Percentiles rank a stretch among this genome's conserved stretches.
phyloP scores from a whole-genome alignment of 2,329 filamentous ascomycete species.

The Chalaropsis thielavioides region DNA sequence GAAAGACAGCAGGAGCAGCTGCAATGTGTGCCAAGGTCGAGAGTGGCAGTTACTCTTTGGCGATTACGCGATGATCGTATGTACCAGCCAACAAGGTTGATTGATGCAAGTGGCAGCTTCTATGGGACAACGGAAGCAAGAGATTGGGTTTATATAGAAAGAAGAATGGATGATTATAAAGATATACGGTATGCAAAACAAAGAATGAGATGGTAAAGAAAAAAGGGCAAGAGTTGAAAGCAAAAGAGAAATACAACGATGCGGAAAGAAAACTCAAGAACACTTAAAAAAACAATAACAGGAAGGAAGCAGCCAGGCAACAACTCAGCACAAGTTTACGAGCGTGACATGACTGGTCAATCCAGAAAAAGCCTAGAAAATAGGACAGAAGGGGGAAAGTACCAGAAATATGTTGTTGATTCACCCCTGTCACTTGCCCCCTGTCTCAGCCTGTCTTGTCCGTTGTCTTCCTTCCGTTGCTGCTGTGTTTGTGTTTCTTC shows the following conservation, averaged over 20 bases:
- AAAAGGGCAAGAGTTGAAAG: not conserved
- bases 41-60: not conserved
- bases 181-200: not conserved
- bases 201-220: not conserved
- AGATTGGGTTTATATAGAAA: not conserved
- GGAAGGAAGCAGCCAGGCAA: not conserved
- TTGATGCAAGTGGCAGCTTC: too few relatives aligned
- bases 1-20: not conserved
- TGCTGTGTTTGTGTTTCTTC: not conserved
- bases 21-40: not conserved
- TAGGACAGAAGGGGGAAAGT: not conserved
- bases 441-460: not conserved
- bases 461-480: not conserved
- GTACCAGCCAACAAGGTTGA: not conserved
- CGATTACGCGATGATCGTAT: not conserved
- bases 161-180: not conserved
- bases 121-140: not conserved
- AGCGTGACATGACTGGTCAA: not conserved
- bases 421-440: not conserved
- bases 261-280: not conserved
- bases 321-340: not conserved
- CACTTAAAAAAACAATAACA: not conserved
- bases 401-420: slow-evolving; percentile 1
- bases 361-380: not conserved
- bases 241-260: not conserved